Evolutionary conservation across 306 rosid species (phyloP).

Genomic region (Trichosanthes cucumerina): DNA sequence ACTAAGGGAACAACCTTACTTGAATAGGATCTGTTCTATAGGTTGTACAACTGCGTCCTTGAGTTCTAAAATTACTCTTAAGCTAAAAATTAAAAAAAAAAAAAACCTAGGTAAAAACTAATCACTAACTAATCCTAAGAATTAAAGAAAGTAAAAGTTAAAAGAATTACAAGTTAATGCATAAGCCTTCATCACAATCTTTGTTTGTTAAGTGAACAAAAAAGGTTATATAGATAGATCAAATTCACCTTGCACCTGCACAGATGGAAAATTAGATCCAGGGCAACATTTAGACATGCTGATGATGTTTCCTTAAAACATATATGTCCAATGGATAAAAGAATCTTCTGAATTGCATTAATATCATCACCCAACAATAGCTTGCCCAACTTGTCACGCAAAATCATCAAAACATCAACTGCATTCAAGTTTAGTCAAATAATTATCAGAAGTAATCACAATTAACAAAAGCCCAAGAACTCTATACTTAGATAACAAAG

Average conservation of each 20-base stretch:
- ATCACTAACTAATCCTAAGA: neutral
- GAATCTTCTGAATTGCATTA: constrained; percentile 72
- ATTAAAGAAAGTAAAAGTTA: neutral
- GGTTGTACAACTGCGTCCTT: too few relatives aligned
- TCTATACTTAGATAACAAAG: constrained; percentile 12
- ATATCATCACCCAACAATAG: constrained; percentile 58
- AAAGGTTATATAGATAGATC: neutral
- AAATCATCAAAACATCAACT: constrained; percentile 55
- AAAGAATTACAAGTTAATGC: neutral
- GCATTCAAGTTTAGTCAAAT: constrained; percentile 33
- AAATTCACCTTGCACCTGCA: constrained; percentile 67
- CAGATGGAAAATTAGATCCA: constrained; percentile 59
- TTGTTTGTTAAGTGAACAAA: neutral
- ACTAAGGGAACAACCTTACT: neutral
- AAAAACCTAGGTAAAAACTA: neutral
- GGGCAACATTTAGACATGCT: constrained; percentile 55
- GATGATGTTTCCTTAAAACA: constrained; percentile 71
- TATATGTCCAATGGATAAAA: constrained; percentile 74
- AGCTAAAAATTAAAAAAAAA: neutral
- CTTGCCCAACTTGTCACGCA: constrained; percentile 66
- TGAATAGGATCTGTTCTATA: too few relatives aligned
- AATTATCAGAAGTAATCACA: constrained; percentile 13
- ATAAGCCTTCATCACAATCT: neutral
- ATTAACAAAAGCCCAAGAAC: neutral
- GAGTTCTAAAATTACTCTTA: neutral